Conservation (phyloP, 768 basidiomycete species). For the Auricularia heimuer region DNA sequence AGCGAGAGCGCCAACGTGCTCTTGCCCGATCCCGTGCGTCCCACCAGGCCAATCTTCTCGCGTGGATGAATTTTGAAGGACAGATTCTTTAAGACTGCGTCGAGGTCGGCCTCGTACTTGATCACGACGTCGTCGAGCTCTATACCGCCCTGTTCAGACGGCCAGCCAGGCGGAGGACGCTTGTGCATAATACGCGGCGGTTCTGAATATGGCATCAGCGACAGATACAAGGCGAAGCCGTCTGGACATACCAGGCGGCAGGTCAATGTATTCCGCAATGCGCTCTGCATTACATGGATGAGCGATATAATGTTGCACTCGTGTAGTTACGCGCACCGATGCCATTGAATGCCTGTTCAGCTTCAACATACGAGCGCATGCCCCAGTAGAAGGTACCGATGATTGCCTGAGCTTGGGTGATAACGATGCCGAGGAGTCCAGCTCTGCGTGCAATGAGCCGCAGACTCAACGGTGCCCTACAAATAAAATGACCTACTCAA, state of each 20-base stretch:
- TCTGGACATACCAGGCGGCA: conserved; percentile 27
- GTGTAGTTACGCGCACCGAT: neutral
- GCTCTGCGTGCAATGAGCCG: conserved; percentile 7
- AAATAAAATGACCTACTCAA: neutral
- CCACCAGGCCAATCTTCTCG: conserved; percentile 54
- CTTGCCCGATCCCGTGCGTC: neutral
- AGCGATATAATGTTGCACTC: neutral
- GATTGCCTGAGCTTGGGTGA: conserved; percentile 12
- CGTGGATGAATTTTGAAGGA: conserved; percentile 51
- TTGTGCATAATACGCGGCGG: conserved; percentile 48
- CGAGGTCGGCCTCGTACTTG: conserved; percentile 52
- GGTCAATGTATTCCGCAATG: conserved; percentile 57
- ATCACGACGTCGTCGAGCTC: conserved; percentile 50
- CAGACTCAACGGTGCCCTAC: neutral
- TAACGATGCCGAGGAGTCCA: conserved; percentile 21
- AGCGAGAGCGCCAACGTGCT: conserved; percentile 6
- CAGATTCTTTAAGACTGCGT: conserved; percentile 47
- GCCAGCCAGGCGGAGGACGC: conserved; percentile 65
- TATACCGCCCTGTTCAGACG: conserved; percentile 44
- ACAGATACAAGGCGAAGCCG: too few relatives aligned
- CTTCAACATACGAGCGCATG: neutral
- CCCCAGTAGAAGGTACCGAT: neutral
- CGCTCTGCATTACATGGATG: conserved; percentile 46
- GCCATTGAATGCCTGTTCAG: conserved; percentile 1
- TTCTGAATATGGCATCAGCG: conserved; percentile 41